Conservation (phyloP, 1,284 basidiomycete species). For the Cutaneotrichosporon sp. region DNA sequence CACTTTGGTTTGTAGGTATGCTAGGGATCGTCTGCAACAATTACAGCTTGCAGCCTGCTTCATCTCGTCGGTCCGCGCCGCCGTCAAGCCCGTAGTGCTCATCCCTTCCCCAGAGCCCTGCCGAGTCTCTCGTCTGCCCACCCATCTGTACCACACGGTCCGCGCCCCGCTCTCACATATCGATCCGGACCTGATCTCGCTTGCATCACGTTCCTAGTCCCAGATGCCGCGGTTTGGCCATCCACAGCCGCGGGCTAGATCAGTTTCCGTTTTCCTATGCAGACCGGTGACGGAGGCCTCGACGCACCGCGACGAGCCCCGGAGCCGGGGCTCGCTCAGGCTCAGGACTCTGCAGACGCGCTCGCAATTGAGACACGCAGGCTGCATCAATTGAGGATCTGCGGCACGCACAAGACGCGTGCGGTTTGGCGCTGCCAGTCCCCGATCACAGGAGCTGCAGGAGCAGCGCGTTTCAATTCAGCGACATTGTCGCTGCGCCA, state of each 20-base stretch:
- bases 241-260: not conserved
- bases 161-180: not conserved
- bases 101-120: not conserved
- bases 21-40: not conserved
- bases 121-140: not conserved
- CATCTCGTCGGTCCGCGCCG: not conserved
- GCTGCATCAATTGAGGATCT: not conserved
- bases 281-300: too few relatives aligned
- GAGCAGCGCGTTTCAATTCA: not conserved
- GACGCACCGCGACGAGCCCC: too few relatives aligned
- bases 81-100: not conserved
- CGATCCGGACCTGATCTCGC: not conserved
- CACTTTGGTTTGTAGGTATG: too few relatives aligned
- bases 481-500: not conserved
- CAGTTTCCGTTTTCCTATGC: too few relatives aligned
- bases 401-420: not conserved
- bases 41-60: too few relatives aligned
- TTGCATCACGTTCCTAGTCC: not conserved
- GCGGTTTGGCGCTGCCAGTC: not conserved
- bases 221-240: not conserved
- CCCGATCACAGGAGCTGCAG: not conserved
- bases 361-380: not conserved
- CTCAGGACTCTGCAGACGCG: not conserved
- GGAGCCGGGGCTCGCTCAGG: not conserved
- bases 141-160: not conserved